These are phyloP conservation scores for Chaetothyriales sp. DNA, from an alignment of 2,329 filamentous ascomycete genomes.

Conservation along the genomic window DNA sequence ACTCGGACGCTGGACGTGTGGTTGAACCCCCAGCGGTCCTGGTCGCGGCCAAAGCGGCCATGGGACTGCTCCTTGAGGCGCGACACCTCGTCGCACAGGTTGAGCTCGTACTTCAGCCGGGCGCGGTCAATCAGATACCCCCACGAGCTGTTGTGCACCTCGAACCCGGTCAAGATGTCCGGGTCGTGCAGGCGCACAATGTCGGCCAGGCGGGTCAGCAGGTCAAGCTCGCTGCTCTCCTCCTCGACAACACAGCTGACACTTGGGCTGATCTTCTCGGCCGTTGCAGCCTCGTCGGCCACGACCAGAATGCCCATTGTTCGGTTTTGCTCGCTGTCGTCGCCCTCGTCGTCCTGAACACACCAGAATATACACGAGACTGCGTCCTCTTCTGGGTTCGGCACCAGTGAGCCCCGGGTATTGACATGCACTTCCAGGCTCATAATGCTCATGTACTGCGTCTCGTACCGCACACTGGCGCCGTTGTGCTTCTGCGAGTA, in stretches of 20 bases:
- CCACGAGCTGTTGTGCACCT: constrained; percentile 88
- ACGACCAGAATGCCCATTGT: constrained; percentile 56
- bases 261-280: constrained; percentile 47
- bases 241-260: constrained; percentile 42
- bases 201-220: constrained; percentile 73
- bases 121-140: constrained; percentile 89
- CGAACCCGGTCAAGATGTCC: constrained; percentile 85
- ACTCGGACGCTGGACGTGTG: constrained; percentile 82
- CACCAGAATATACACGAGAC: constrained; percentile 84
- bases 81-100: constrained; percentile 81
- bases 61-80: constrained; percentile 72
- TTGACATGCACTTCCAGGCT: constrained; percentile 87
- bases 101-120: constrained; percentile 69
- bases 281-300: constrained; percentile 44
- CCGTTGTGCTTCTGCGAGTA: constrained; percentile 63
- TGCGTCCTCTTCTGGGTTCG: constrained; percentile 82
- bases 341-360: constrained; percentile 58
- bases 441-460: constrained; percentile 93
- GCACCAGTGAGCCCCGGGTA: constrained; percentile 61
- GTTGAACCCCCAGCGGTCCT: constrained; percentile 84
- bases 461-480: constrained; percentile 65
- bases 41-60: constrained; percentile 70
- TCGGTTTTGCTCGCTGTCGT: constrained; percentile 30
- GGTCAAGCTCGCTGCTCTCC: constrained; percentile 66
- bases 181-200: constrained; percentile 74